Conservation (phyloP, 495 filamentous ascomycete species). For the Evernia prunastri region DNA sequence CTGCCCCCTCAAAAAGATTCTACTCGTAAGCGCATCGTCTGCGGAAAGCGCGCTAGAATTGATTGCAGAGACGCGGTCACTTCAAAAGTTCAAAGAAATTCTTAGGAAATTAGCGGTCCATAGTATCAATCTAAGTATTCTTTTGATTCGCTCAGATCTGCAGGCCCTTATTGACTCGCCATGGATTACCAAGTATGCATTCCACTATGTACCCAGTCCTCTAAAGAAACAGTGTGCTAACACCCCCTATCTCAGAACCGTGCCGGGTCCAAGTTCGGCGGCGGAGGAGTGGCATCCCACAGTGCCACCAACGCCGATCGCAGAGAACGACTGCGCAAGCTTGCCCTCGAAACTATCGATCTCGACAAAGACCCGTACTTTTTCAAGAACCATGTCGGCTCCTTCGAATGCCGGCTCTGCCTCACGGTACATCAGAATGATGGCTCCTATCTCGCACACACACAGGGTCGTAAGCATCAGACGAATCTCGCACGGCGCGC, state of each 20-base stretch:
- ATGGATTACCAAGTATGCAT: constrained; percentile 57
- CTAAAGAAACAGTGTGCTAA: constrained; percentile 17
- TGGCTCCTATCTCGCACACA: constrained; percentile 97
- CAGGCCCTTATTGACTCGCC: background rate
- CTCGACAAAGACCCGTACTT: constrained; percentile 99
- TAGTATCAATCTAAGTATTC: background rate
- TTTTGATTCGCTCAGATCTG: background rate
- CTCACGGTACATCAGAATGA: constrained; percentile 99
- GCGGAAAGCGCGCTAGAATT: too few species aligned
- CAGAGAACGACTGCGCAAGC: constrained; percentile 92
- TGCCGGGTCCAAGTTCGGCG: constrained; percentile 95
- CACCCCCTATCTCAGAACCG: constrained; percentile 62
- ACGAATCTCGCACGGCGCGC: constrained; percentile 97
- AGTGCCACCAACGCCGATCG: constrained; percentile 93
- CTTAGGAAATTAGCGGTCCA: too few species aligned
- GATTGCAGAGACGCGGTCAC: too few species aligned
- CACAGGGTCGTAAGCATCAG: constrained; percentile 97
- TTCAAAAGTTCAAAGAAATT: too few species aligned
- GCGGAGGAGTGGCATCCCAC: constrained; percentile 90
- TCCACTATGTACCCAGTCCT: background rate
- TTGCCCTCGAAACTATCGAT: constrained; percentile 97
- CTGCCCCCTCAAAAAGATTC: too few species aligned
- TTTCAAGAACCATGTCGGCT: constrained; percentile 99
- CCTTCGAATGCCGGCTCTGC: constrained; percentile 96
- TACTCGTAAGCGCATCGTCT: too few species aligned